Base-by-base conservation (phyloP, 352 stramenopile species). In the Pythium coloratum region DNA sequence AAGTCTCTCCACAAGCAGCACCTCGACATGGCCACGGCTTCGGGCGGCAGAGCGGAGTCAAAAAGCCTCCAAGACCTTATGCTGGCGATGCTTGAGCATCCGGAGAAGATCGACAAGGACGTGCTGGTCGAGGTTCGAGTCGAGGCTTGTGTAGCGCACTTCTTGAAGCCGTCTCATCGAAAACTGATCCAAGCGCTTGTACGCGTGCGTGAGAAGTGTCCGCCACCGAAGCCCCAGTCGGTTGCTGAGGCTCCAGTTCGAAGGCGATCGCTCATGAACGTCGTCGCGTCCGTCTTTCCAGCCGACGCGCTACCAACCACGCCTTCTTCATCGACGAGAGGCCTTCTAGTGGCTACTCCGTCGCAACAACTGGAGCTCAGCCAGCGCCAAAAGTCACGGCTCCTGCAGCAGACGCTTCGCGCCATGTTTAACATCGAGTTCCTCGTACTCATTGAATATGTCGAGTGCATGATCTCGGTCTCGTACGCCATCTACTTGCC, bases 361-460 rank as follows among this genome's bases (percentile, higher is more conserved):
- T 49, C 47, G 16, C 44, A 40, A 24, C 7, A 47, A 30, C 46
- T 57, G 0, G 46, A 55, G 10, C 46, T 40, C 4, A 50, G 46
- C 42, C 20, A 62, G 14, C 56, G 40, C 18, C 53, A 59, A 32
- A 59, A 59, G 42, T 51, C 44, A 0, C 56, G 14, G 2, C 34
- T 69, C 2, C n/a, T 70, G 8, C 64, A 50, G 7, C 34, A 64
- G 28, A 70, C 57, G 16, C 64, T 65, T 0, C 33, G 54, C 13
- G 20, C 54, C 24, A 40, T 62, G 53, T 65, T 53, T 40, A 30
- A 58, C 14, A 33, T 34, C 36, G 56, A 70, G 57, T 70, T 62
- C 30, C 10, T 64, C 18, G 46, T 61, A 38, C 57, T 70, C 18
- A 34, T 70, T 42, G 64, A 70, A 38, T 65, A 53, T 34, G 32